These are phyloP conservation scores for Nephromyces sp. DNA, from an alignment of 169 alveolate species.

Conservation along the genomic window DNA sequence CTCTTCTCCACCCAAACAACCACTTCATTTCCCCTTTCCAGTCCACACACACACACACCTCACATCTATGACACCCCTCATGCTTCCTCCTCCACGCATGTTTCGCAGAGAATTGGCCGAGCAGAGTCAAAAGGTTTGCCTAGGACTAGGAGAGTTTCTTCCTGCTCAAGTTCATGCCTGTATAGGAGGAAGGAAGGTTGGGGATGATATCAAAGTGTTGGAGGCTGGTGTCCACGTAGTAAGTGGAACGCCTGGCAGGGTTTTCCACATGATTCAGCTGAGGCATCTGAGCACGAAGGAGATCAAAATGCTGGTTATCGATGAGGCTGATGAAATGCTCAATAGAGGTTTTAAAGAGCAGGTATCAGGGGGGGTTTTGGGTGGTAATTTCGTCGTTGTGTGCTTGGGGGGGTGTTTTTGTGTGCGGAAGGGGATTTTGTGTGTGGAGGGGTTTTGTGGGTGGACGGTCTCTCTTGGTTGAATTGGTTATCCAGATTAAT, in stretches of 20 bases:
- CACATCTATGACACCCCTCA: too few species aligned
- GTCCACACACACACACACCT: too few species aligned
- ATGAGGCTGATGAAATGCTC: constrained; percentile 98
- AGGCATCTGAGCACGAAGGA: constrained; percentile 85
- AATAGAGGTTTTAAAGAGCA: constrained; percentile 92
- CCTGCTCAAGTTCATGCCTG: constrained; percentile 85
- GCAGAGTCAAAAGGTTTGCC: constrained; percentile 88
- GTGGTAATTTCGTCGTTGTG: too few species aligned
- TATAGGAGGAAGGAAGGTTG: constrained; percentile 89
- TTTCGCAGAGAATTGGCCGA: constrained; percentile 99
- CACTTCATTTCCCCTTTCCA: too few species aligned
- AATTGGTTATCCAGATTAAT: too few species aligned
- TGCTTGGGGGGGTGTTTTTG: too few species aligned
- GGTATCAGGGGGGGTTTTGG: constrained; percentile 31
- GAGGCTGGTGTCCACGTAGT: constrained; percentile 94
- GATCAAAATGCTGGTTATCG: constrained; percentile 89
- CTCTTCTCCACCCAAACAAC: too few species aligned
- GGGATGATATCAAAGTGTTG: constrained; percentile 89
- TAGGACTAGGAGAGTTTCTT: constrained; percentile 95
- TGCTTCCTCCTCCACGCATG: too few species aligned
- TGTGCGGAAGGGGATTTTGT: too few species aligned
- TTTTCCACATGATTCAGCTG: constrained; percentile 92
- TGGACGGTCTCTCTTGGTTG: too few species aligned
- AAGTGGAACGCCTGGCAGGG: constrained; percentile 98
- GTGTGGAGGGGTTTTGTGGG: too few species aligned